phyloP scores from a whole-genome alignment of 352 stramenopile genomes.

The Globisporangium parvum region DNA sequence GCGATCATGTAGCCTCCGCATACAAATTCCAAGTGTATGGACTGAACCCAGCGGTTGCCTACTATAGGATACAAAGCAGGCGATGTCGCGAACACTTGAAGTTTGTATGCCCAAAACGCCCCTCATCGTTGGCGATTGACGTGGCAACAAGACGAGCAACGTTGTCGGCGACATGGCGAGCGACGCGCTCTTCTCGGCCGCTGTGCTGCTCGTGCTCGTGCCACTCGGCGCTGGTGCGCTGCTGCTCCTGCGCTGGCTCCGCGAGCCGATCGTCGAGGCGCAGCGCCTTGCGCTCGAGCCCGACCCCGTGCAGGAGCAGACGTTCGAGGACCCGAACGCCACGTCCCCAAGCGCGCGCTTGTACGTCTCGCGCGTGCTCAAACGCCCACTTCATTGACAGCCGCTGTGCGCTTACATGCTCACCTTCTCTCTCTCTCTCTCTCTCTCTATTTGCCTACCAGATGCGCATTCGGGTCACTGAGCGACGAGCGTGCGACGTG shows the following conservation, averaged over 20 bases:
- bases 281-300: slow-evolving; percentile 36
- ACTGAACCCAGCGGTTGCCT: too few relatives aligned
- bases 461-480: slow-evolving; percentile 51
- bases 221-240: slow-evolving; percentile 17
- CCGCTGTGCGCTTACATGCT: not conserved
- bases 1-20: too few relatives aligned
- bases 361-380: slow-evolving; percentile 20
- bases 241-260: slow-evolving; percentile 55
- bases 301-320: slow-evolving; percentile 49
- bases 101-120: not conserved
- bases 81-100: too few relatives aligned
- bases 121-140: too few relatives aligned
- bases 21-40: too few relatives aligned
- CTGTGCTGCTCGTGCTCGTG: slow-evolving; percentile 18
- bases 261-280: slow-evolving; percentile 45
- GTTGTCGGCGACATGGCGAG: slow-evolving; percentile 2
- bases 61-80: too few relatives aligned
- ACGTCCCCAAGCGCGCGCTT: slow-evolving; percentile 19
- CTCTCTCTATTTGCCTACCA: slow-evolving; percentile 12
- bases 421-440: not conserved
- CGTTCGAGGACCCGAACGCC: slow-evolving; percentile 49
- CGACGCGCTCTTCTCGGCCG: slow-evolving; percentile 15
- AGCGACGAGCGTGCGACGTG: slow-evolving; percentile 42
- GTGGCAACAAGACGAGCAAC: not conserved
- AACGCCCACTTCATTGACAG: not conserved